phyloP scores from a whole-genome alignment of 495 filamentous ascomycete genomes.

The Bombardia bombarda region DNA sequence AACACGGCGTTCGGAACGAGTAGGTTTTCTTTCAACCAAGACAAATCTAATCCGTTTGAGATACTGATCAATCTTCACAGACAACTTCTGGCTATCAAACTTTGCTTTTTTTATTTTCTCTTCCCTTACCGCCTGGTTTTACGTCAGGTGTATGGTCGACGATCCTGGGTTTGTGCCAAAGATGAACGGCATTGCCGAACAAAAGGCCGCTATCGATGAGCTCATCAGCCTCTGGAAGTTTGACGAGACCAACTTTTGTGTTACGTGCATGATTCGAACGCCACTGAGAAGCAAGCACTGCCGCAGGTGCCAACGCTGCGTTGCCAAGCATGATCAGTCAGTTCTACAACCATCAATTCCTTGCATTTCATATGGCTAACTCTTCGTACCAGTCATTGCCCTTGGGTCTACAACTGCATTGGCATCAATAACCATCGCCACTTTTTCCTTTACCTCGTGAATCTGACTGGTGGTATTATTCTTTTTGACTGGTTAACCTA shows the following conservation, averaged over 20 bases:
- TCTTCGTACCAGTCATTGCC: slow-evolving; percentile 69
- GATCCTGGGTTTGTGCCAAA: slow-evolving; percentile 97
- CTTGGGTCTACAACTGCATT: slow-evolving; percentile 95
- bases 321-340: slow-evolving; percentile 96
- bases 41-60: too few relatives aligned
- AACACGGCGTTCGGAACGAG: slow-evolving; percentile 37
- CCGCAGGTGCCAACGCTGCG: slow-evolving; percentile 78
- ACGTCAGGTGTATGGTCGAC: slow-evolving; percentile 70
- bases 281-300: slow-evolving; percentile 95
- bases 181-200: slow-evolving; percentile 74
- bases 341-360: slow-evolving; percentile 20
- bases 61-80: slow-evolving; percentile 10
- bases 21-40: slow-evolving; percentile 10
- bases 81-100: slow-evolving; percentile 61
- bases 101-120: slow-evolving; percentile 60
- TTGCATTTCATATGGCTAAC: slow-evolving; percentile 29
- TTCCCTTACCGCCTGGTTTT: slow-evolving; percentile 71
- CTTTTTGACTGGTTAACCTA: slow-evolving; percentile 45
- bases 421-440: slow-evolving; percentile 92
- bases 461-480: slow-evolving; percentile 65
- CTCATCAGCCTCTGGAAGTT: slow-evolving; percentile 78
- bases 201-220: slow-evolving; percentile 79
- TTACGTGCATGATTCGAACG: slow-evolving; percentile 84
- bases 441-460: slow-evolving; percentile 83
- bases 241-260: slow-evolving; percentile 90